Evolutionary conservation across 257 asterid genomes (phyloP).

Genomic region (Gynochthodes officinalis): DNA sequence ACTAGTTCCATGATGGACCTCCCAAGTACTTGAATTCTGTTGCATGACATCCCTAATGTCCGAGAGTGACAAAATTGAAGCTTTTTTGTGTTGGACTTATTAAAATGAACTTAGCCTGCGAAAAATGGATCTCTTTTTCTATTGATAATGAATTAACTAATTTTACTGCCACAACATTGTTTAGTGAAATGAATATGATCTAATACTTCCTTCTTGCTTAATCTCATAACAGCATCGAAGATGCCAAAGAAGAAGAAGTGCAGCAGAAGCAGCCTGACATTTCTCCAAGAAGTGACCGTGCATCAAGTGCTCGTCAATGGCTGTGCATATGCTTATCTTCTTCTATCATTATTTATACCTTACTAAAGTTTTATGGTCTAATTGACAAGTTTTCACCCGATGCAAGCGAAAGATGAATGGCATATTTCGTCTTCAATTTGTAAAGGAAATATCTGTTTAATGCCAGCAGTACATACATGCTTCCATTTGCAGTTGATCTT

Average conservation of each 20-base stretch:
- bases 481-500: not conserved
- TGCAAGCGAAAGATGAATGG: not conserved
- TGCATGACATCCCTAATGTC: not conserved
- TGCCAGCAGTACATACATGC: not conserved
- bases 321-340: conserved; percentile 52
- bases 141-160: too few species aligned
- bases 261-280: conserved; percentile 17
- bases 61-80: not conserved
- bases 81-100: not conserved
- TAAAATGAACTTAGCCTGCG: not conserved
- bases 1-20: not conserved
- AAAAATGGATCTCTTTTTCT: not conserved
- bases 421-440: not conserved
- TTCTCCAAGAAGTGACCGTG: conserved; percentile 15
- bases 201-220: not conserved
- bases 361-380: conserved; percentile 46
- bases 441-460: not conserved
- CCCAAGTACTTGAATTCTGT: not conserved
- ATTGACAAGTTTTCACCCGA: not conserved
- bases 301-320: conserved; percentile 44
- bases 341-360: conserved; percentile 50
- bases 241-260: conserved; percentile 17
- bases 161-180: too few species aligned
- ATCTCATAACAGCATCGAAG: conserved; percentile 21
- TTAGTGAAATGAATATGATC: not conserved